These are phyloP conservation scores for Aspergillus awamori DNA, from an alignment of 2,329 filamentous ascomycete genomes.

Conservation along the genomic window DNA sequence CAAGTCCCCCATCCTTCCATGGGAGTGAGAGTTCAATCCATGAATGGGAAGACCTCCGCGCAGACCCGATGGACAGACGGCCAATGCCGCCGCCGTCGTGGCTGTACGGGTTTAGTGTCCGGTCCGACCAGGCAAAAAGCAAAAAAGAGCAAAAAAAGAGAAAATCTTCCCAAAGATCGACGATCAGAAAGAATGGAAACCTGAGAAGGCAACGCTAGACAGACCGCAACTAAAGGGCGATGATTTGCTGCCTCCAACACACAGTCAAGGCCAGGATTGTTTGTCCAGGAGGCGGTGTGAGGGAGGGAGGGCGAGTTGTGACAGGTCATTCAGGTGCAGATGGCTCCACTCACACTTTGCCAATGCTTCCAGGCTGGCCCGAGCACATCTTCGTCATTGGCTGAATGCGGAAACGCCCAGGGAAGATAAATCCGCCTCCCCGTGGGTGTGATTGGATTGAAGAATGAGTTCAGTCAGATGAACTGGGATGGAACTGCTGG, in stretches of 20 bases:
- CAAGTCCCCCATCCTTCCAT: background rate
- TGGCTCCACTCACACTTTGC: slow-evolving; percentile 2
- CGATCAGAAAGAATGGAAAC: too few species aligned
- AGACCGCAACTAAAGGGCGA: too few species aligned
- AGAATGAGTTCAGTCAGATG: background rate
- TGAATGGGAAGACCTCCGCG: background rate
- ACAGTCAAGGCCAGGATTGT: background rate
- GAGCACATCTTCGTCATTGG: slow-evolving; percentile 9
- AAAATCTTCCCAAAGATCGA: too few species aligned
- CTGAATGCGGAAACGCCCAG: slow-evolving; percentile 4
- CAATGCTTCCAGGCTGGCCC: slow-evolving; percentile 9
- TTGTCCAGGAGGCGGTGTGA: slow-evolving; percentile 21
- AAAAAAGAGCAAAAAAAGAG: too few species aligned
- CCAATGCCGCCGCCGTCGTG: background rate
- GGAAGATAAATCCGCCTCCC: slow-evolving; percentile 11
- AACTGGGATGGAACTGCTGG: background rate
- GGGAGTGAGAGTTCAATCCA: background rate
- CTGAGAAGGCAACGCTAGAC: too few species aligned
- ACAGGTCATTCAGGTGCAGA: slow-evolving; percentile 17
- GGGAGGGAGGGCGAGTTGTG: slow-evolving; percentile 10
- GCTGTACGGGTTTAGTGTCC: background rate
- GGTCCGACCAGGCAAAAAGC: too few species aligned
- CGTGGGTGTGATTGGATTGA: slow-evolving; percentile 8
- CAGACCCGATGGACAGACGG: background rate
- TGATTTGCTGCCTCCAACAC: too few species aligned